Conservation (phyloP, 768 basidiomycete species). For the Kwoniella bestiolae region DNA sequence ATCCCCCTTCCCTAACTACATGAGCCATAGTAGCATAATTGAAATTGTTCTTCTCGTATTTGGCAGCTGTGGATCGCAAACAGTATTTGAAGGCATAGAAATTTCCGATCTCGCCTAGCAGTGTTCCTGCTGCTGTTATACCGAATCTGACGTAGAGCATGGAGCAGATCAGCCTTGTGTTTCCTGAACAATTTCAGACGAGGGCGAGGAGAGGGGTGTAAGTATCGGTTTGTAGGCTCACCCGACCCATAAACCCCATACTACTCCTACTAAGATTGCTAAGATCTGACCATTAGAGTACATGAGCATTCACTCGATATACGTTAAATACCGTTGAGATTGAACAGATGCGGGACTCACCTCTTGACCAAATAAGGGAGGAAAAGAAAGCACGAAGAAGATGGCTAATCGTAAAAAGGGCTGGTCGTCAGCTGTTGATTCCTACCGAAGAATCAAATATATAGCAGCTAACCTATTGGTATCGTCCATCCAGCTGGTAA, state of each 20-base stretch:
- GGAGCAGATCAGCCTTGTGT: neutral
- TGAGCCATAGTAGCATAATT: conserved; percentile 57
- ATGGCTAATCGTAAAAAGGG: conserved; percentile 53
- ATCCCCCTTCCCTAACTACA: conserved; percentile 58
- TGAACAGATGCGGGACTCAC: conserved; percentile 26
- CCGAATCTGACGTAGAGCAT: conserved; percentile 29
- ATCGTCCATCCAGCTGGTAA: conserved; percentile 69
- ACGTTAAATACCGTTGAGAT: neutral
- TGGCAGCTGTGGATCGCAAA: conserved; percentile 43
- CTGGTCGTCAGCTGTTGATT: neutral
- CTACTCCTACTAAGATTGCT: conserved; percentile 54
- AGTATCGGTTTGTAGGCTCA: too few relatives aligned
- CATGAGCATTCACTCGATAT: too few relatives aligned
- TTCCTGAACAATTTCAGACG: neutral
- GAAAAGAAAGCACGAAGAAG: conserved; percentile 83
- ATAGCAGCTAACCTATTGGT: conserved; percentile 64
- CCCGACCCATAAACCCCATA: conserved; percentile 58
- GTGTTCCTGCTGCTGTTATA: conserved; percentile 53
- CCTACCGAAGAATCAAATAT: neutral
- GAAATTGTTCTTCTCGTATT: conserved; percentile 53
- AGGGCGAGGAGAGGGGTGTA: neutral
- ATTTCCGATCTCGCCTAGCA: conserved; percentile 55
- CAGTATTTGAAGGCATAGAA: conserved; percentile 56
- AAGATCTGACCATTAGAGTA: too few relatives aligned
- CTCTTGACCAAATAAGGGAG: conserved; percentile 87